Percentiles rank a stretch among this genome's conserved stretches.
phyloP scores from a whole-genome alignment of 2,329 filamentous ascomycete genomes.

The Penicillium sp. region DNA sequence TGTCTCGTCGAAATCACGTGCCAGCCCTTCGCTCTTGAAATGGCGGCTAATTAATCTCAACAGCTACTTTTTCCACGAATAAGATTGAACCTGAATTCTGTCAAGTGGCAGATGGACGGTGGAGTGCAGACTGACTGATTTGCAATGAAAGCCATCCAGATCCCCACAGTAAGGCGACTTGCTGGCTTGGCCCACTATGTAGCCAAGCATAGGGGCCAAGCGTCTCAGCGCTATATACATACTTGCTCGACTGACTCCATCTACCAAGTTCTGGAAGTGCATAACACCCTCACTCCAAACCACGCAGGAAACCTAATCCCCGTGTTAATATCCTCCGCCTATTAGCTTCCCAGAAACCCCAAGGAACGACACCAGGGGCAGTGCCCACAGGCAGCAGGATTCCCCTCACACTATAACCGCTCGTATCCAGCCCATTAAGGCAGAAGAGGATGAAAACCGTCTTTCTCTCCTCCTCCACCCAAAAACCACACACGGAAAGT shows the following conservation, averaged over 20 bases:
- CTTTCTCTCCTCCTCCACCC: not conserved
- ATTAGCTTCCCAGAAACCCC: not conserved
- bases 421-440: not conserved
- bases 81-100: not conserved
- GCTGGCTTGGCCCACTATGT: not conserved
- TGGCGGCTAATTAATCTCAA: not conserved
- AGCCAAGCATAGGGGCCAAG: not conserved
- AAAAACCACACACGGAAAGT: not conserved
- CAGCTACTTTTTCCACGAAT: not conserved
- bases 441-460: not conserved
- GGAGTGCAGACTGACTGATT: not conserved
- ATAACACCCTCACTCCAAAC: not conserved
- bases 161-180: not conserved
- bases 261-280: not conserved
- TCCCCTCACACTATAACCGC: slow-evolving; percentile 4
- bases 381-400: slow-evolving; percentile 16
- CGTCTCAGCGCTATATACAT: not conserved
- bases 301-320: not conserved
- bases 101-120: too few species aligned
- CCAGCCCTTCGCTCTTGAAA: too few species aligned
- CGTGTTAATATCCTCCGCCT: not conserved
- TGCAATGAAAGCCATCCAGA: not conserved
- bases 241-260: not conserved
- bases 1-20: not conserved
- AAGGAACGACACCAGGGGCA: not conserved